Evolutionary conservation across 78 protist genomes (phyloP), one percentile per base, ranked within the genome.

Genomic region (Planoprotostelium fungivorum): DNA sequence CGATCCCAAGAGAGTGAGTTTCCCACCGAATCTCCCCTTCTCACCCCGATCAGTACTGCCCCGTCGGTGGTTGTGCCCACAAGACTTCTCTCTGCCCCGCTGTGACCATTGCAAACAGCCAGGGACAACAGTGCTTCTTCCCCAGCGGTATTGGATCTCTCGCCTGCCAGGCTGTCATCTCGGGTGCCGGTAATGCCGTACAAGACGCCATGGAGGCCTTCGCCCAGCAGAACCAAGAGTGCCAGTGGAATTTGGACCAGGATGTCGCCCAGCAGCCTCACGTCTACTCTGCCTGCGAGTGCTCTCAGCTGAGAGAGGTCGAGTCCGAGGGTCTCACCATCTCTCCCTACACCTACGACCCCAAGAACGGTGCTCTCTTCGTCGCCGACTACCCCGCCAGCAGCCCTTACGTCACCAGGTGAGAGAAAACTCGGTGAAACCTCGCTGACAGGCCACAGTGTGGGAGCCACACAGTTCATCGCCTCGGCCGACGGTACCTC

Each of bases 121-220:
- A 88, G 36, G 91, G 89, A 36, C 73, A 90, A 37, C n/a, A 51
- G n/a, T 92, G 94, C 89, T 84, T 92, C 91, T 92, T 92, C 94
- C 94, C 94, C 84, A 34, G 9, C n/a, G 94, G 94, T 86, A 1
- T 31, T 16, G 92, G 84, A 29, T 28, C 37, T 29, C 28, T 16
- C 1, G 86, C 39, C 84, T 92, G 94, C 29, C 63, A 37, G 63
- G 0, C 23, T 1, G 34, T 89, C 38, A 29, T 92, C 28, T 0
- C 25, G 16, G 73, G 73, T 51, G 73, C 73, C 5, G 73, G 73
- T 25, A 16, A 51, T 51, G 16, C 73, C 1, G 29, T 35, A 1
- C 31, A 31, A 35, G 0, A 31, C 35, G 94, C 87, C 63, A 35
- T 92, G 83, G 34, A 51, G 36, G 84, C 73, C 1, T 92, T 89